Conservation (phyloP, 352 stramenopile genomes). For the Phytophthora citricola region DNA sequence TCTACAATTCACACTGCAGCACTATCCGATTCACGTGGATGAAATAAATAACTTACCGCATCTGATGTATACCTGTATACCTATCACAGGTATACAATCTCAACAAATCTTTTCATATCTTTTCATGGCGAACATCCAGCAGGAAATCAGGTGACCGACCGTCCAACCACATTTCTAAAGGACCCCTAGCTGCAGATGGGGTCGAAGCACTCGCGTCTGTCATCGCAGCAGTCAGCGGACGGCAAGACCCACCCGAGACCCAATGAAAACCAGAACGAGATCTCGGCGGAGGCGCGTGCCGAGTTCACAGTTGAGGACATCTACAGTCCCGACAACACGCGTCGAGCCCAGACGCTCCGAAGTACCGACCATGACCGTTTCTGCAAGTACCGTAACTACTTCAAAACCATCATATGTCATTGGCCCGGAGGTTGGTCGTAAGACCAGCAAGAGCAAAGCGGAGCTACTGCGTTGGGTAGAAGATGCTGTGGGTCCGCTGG, state of each 20-base stretch:
- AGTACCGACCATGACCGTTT: conserved; percentile 36
- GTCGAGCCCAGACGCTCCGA: conserved; percentile 32
- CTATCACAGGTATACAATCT: too few species aligned
- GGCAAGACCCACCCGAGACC: conserved; percentile 1
- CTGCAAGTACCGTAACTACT: conserved; percentile 57
- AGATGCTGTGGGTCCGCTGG: conserved; percentile 33
- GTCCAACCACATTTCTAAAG: neutral
- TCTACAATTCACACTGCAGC: conserved; percentile 26
- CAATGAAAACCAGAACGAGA: conserved; percentile 21
- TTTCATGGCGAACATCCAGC: conserved; percentile 8
- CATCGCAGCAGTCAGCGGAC: conserved; percentile 8
- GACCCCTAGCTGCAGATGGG: conserved; percentile 18
- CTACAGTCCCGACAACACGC: conserved; percentile 36
- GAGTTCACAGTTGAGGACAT: conserved; percentile 46
- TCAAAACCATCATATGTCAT: conserved; percentile 60
- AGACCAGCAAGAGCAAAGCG: conserved; percentile 42
- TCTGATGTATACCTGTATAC: too few species aligned
- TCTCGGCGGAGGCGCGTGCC: conserved; percentile 33
- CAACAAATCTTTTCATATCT: too few species aligned
- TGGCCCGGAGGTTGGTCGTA: conserved; percentile 45
- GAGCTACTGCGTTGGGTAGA: conserved; percentile 45
- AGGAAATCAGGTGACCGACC: conserved; percentile 16
- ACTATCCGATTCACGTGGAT: conserved; percentile 30
- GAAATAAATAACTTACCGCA: neutral
- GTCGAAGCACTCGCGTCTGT: conserved; percentile 38